phyloP scores from a whole-genome alignment of 306 rosid species.

The Chamaecrista fasciculata region DNA sequence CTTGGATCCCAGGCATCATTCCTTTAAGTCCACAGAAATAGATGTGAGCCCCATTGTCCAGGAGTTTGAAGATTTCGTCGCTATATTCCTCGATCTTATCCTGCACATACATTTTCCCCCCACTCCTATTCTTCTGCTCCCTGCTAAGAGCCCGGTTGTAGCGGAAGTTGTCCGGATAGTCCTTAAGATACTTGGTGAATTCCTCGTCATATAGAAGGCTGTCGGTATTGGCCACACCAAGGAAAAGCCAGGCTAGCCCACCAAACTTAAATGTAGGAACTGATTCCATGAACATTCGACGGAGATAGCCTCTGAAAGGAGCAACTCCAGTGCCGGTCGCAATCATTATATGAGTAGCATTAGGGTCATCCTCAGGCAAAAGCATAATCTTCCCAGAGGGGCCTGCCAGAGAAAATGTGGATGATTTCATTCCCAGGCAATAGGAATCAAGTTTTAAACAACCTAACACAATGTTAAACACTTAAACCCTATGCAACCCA shows the following conservation, averaged over 20 bases:
- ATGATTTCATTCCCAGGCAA: constrained; percentile 21
- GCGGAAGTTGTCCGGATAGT: constrained; percentile 80
- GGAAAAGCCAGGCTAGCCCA: constrained; percentile 96
- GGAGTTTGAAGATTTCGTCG: constrained; percentile 77
- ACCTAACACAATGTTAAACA: constrained; percentile 3
- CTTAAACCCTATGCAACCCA: constrained; percentile 18
- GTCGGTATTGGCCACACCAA: constrained; percentile 87
- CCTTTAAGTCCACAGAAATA: constrained; percentile 97
- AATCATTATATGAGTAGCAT: constrained; percentile 97
- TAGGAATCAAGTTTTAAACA: constrained; percentile 25
- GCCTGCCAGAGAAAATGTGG: constrained; percentile 48
- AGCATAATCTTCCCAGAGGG: constrained; percentile 98
- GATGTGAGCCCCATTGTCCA: constrained; percentile 91
- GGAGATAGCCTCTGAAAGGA: constrained; percentile 93
- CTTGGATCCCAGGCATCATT: constrained; percentile 99
- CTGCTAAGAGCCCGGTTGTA: constrained; percentile 78
- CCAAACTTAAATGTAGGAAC: constrained; percentile 75
- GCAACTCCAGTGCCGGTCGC: constrained; percentile 96
- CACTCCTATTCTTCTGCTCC: constrained; percentile 80
- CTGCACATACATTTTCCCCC: constrained; percentile 98
- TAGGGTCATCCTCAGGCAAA: constrained; percentile 87
- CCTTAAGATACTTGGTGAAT: constrained; percentile 78
- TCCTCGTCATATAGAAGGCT: constrained; percentile 90
- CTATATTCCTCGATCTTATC: constrained; percentile 97
- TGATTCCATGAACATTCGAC: constrained; percentile 96